Conservation (phyloP, 257 asterid genomes). For the Nicotiana paniculata region DNA sequence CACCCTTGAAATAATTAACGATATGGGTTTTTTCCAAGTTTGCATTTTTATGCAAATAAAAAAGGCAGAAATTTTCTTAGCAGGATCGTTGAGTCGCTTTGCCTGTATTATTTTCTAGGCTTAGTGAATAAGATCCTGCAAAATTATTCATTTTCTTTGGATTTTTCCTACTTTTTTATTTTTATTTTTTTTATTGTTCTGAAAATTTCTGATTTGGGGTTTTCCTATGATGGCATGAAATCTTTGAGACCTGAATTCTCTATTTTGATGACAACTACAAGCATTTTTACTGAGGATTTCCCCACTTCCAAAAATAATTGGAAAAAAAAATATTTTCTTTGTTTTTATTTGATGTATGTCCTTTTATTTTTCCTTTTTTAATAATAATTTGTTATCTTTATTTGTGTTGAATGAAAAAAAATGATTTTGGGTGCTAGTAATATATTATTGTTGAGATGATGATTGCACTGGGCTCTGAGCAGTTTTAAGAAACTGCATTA, state of each 20-base stretch:
- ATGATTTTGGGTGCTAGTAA: background rate
- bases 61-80: constrained; percentile 24
- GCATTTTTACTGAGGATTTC: constrained; percentile 66
- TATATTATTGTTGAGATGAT: constrained; percentile 36
- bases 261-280: constrained; percentile 65
- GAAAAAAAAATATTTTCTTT: background rate
- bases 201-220: background rate
- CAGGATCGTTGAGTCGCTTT: constrained; percentile 86
- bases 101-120: constrained; percentile 44
- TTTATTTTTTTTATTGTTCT: background rate
- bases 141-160: constrained; percentile 2
- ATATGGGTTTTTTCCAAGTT: background rate
- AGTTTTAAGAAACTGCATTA: constrained; percentile 25
- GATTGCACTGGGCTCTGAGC: constrained; percentile 99
- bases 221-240: constrained; percentile 78
- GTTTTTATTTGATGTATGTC: background rate
- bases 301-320: background rate
- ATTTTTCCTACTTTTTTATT: too few species aligned
- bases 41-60: background rate
- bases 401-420: background rate
- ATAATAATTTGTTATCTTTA: fast-evolving
- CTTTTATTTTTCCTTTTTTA: background rate
- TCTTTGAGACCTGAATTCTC: constrained; percentile 97
- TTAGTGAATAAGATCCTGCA: constrained; percentile 48
- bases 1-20: background rate